Conservation (phyloP, 2,329 filamentous ascomycete genomes). For the Raffaelea ambrosiae region DNA sequence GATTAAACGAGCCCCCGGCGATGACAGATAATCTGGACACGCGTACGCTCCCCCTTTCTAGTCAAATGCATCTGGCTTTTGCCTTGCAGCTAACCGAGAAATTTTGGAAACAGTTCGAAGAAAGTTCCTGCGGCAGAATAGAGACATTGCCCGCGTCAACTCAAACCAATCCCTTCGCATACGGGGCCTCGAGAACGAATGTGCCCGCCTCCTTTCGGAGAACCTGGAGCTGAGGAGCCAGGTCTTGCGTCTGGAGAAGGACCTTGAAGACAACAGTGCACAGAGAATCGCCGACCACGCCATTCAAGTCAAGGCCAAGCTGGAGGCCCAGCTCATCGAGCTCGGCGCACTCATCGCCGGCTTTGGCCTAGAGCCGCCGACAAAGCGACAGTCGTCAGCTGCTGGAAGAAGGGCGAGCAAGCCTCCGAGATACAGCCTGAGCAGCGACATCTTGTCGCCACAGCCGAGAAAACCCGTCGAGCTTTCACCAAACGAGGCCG, state of each 20-base stretch:
- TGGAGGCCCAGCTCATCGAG: conserved; percentile 66
- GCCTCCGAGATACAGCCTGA: conserved; percentile 26
- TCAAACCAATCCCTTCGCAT: conserved; percentile 71
- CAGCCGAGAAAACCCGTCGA: conserved; percentile 45
- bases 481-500: conserved; percentile 46
- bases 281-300: conserved; percentile 57
- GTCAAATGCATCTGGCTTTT: not conserved
- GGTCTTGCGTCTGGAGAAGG: conserved; percentile 60
- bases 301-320: conserved; percentile 57
- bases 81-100: not conserved
- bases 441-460: conserved; percentile 4
- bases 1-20: conserved; percentile 66
- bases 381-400: conserved; percentile 36
- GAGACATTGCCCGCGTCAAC: conserved; percentile 73
- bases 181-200: conserved; percentile 67
- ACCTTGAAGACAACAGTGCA: conserved; percentile 53
- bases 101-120: conserved; percentile 58
- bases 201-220: conserved; percentile 65
- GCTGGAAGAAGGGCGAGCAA: conserved; percentile 32
- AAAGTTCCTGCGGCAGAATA: conserved; percentile 73
- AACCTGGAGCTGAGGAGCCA: conserved; percentile 66
- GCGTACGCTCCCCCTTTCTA: conserved; percentile 37
- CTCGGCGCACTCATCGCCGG: conserved; percentile 58
- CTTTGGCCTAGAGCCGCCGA: conserved; percentile 53
- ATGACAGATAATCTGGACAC: conserved; percentile 63